Conservation (phyloP, 202 grass and related monocot species). For the Zoysia matrella region DNA sequence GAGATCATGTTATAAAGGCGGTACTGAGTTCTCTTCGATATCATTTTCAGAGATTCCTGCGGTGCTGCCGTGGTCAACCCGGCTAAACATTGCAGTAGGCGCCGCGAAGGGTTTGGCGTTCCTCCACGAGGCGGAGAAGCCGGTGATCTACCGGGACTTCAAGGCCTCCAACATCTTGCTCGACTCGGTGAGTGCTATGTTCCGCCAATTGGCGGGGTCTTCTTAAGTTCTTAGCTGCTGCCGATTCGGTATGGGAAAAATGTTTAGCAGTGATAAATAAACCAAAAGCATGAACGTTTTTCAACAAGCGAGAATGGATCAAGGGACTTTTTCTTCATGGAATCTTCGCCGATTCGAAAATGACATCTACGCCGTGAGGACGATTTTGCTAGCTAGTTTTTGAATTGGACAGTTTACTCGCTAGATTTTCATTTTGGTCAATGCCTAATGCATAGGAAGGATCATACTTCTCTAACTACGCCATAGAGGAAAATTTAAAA, state of each 20-base stretch:
- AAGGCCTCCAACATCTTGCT: conserved; percentile 96
- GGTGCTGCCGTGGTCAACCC: conserved; percentile 60
- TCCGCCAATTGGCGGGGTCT: not conserved
- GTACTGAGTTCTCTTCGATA: conserved; percentile 1
- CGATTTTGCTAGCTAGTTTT: not conserved
- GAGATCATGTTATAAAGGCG: not conserved
- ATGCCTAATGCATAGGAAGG: not conserved
- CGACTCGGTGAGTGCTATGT: conserved; percentile 59
- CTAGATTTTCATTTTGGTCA: not conserved
- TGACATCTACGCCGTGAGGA: not conserved
- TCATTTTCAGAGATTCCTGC: conserved; percentile 55
- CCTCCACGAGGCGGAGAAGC: conserved; percentile 86
- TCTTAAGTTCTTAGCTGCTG: not conserved
- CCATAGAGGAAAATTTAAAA: not conserved
- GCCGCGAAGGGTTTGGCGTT: conserved; percentile 80
- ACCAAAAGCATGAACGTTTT: not conserved
- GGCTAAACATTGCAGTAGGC: conserved; percentile 28
- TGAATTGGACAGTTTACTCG: not conserved
- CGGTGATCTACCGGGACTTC: conserved; percentile 93
- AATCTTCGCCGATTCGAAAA: not conserved
- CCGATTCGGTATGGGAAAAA: not conserved
- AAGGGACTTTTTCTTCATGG: not conserved
- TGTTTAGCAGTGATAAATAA: not conserved
- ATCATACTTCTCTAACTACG: not conserved
- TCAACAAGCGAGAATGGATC: not conserved